phyloP scores from a whole-genome alignment of 805 yeast species.

The Candida railenensis region DNA sequence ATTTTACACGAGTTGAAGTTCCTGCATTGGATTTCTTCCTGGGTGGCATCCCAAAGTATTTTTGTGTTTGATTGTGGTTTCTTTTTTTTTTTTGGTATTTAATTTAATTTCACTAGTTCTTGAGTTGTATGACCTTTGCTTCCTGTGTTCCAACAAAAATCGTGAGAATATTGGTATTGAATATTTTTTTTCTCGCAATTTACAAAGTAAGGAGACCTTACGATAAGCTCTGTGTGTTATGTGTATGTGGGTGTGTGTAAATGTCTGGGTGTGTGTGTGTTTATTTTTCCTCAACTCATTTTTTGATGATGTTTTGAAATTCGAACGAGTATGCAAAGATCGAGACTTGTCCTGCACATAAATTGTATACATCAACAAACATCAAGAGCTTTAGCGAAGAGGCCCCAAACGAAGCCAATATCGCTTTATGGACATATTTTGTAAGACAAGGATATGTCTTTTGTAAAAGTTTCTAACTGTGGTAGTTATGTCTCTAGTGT shows the following conservation, averaged over 20 bases:
- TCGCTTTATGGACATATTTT: too few relatives aligned
- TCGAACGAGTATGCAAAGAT: neutral
- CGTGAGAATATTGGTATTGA: too few relatives aligned
- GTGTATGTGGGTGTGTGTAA: neutral
- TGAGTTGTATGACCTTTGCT: too few relatives aligned
- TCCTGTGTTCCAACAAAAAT: too few relatives aligned
- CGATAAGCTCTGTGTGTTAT: neutral
- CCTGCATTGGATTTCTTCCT: constrained; percentile 1
- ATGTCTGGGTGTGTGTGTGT: neutral
- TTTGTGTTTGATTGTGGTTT: neutral
- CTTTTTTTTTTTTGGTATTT: neutral
- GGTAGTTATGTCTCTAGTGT: neutral
- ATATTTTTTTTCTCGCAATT: too few relatives aligned
- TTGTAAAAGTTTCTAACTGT: neutral
- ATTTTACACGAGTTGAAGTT: neutral
- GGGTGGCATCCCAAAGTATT: constrained; percentile 1
- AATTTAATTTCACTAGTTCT: too few relatives aligned
- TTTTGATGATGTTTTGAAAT: neutral
- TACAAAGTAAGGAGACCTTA: too few relatives aligned
- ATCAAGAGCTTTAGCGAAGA: too few relatives aligned
- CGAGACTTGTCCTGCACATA: neutral
- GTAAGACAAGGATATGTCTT: neutral
- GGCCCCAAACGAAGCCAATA: too few relatives aligned
- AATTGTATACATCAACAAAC: neutral
- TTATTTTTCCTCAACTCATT: neutral